These are phyloP conservation scores for Musa itinerans DNA, from an alignment of 176 grass and related monocot genomes.

Conservation along the genomic window DNA sequence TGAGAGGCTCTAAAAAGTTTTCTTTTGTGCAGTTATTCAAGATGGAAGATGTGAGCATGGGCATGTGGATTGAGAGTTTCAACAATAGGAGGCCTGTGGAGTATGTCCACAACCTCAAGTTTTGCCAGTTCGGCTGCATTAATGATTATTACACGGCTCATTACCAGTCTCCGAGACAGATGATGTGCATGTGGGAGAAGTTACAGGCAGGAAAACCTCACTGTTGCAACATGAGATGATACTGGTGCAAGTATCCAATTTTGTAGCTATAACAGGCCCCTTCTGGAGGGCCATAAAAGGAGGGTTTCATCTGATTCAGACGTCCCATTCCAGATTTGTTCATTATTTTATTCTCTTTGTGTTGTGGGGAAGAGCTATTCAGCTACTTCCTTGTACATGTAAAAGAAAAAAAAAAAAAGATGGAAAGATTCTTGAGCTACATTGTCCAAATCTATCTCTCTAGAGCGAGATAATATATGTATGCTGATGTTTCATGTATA, in stretches of 20 bases:
- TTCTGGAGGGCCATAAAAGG: background rate
- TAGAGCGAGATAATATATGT: too few relatives aligned
- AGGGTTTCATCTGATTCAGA: background rate
- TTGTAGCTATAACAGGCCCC: background rate
- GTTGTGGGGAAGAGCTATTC: background rate
- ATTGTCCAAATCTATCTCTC: too few relatives aligned
- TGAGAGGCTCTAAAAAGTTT: background rate
- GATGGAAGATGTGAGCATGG: slow-evolving; percentile 22
- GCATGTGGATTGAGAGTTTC: slow-evolving; percentile 16
- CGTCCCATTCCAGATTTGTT: background rate
- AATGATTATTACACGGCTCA: slow-evolving; percentile 9
- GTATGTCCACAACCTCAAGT: slow-evolving; percentile 12
- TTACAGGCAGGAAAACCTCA: slow-evolving; percentile 11
- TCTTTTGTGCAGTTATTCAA: slow-evolving; percentile 6
- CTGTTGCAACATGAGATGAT: slow-evolving; percentile 17
- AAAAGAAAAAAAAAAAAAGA: background rate
- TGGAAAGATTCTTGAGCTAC: too few relatives aligned
- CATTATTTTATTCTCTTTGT: background rate
- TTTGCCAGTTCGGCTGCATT: slow-evolving; percentile 17
- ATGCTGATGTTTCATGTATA: too few relatives aligned
- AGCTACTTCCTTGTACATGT: background rate
- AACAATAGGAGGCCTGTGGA: slow-evolving; percentile 7
- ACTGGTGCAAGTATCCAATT: background rate
- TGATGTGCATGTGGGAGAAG: slow-evolving; percentile 14
- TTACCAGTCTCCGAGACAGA: slow-evolving; percentile 14